These are phyloP conservation scores for Neurospora cerealis DNA, from an alignment of 495 filamentous ascomycete genomes.

Conservation along the genomic window DNA sequence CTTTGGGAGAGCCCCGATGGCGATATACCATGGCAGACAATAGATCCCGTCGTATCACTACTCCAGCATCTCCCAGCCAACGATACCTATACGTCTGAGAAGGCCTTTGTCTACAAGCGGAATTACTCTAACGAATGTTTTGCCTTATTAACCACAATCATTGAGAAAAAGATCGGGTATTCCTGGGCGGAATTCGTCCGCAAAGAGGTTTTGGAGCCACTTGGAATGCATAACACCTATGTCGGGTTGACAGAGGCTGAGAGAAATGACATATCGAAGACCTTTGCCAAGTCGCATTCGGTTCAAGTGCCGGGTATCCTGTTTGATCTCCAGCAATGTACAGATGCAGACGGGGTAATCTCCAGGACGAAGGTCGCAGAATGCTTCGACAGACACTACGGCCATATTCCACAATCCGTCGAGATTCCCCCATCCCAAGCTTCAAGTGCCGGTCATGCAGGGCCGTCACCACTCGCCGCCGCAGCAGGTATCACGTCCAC, in stretches of 20 bases:
- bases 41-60: constrained; percentile 1
- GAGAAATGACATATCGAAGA: neutral
- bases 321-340: neutral
- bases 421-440: constrained; percentile 1
- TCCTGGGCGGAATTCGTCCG: constrained; percentile 3
- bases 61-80: constrained; percentile 1
- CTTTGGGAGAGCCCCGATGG: constrained; percentile 13
- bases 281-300: constrained; percentile 1
- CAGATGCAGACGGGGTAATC: neutral
- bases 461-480: neutral
- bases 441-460: neutral
- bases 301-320: neutral
- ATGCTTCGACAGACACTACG: neutral
- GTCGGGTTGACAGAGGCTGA: neutral
- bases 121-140: constrained; percentile 15
- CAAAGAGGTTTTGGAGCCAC: constrained; percentile 4
- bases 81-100: neutral
- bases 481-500: constrained; percentile 12
- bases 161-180: constrained; percentile 2
- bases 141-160: neutral
- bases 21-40: constrained; percentile 1
- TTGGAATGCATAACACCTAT: constrained; percentile 3
- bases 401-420: neutral
- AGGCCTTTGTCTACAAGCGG: neutral
- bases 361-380: neutral